Base-by-base conservation (phyloP, 768 basidiomycete species). In the Mycena amicta region DNA sequence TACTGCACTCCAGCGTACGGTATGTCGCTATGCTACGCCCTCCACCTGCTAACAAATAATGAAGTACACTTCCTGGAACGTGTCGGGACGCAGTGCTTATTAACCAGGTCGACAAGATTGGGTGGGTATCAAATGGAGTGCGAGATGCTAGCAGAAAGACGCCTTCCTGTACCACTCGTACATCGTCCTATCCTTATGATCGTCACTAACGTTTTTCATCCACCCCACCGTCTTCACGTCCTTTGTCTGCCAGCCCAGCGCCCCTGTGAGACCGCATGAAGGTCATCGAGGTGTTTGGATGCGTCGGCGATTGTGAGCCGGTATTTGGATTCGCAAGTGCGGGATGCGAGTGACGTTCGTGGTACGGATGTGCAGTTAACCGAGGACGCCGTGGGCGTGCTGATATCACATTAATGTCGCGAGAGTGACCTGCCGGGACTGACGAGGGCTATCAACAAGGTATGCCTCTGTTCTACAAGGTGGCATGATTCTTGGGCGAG, bases 361-460 rank as follows among this genome's bases (percentile, higher is more conserved):
- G 81, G 84, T 18, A 92, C 90, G 1, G 90, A 97, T 69, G 91
- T 99, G 3, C 72, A 82, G 53, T 76, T 99, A 16, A 88, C 92
- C 20, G 80, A 84, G 5, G 79, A 83, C 11, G 85, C 95, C 0
- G 87, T 98, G 45, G 93, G 95, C 64, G 76, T 85, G 12, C 80
- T 99, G 52, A 98, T 99, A 76, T 91, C 95, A 70, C 98, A 95
- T 72, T 98, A 98, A 73, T 95, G 93, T 70, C 83, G 97, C 25
- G 97, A 99, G 77, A 96, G 93, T 66, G 97, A 97, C 43, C 97
- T 99, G 28, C 80, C 97, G 50, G 94, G 95, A 69, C 69, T 99
- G 71, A 98, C 98, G 86, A 98, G 98, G 75, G 92, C 95, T 67
- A 96, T 99, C 55, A 95, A 99, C 68, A 98, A 98, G 87, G 94